Conservation (phyloP, 768 basidiomycete genomes). For the Lentinula sp. region DNA sequence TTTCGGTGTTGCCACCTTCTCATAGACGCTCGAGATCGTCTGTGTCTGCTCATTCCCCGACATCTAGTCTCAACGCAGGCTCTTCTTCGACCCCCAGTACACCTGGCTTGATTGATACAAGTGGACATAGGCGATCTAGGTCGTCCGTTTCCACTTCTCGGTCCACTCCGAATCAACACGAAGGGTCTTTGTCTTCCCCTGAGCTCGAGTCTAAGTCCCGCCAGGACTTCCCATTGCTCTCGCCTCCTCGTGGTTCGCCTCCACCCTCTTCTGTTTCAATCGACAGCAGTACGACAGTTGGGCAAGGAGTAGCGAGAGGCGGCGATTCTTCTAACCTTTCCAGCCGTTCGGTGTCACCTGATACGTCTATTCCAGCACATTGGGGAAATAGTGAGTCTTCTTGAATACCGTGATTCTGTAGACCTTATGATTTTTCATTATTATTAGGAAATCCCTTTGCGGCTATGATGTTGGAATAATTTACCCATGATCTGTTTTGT, state of each 20-base stretch:
- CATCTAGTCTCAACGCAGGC: background rate
- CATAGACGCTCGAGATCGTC: background rate
- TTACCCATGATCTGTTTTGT: too few relatives aligned
- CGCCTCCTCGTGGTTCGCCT: background rate
- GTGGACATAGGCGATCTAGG: background rate
- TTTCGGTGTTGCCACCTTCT: background rate
- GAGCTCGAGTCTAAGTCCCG: background rate
- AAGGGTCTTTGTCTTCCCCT: background rate
- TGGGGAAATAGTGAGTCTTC: constrained; percentile 13
- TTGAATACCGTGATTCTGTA: too few relatives aligned
- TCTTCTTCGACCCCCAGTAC: background rate
- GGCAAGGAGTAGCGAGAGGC: background rate
- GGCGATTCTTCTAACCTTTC: background rate
- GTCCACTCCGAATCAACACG: background rate
- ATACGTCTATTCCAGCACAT: background rate
- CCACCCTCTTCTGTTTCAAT: background rate
- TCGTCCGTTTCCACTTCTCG: background rate
- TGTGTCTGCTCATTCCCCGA: background rate
- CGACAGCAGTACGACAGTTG: background rate
- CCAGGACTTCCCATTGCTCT: background rate
- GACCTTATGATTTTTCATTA: background rate
- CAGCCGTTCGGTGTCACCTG: background rate
- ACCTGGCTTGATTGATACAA: background rate
- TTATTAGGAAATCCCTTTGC: constrained; percentile 32
- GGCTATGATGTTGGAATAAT: constrained; percentile 15